phyloP scores from a whole-genome alignment of 352 stramenopile genomes.

The Phytophthora foliorum region DNA sequence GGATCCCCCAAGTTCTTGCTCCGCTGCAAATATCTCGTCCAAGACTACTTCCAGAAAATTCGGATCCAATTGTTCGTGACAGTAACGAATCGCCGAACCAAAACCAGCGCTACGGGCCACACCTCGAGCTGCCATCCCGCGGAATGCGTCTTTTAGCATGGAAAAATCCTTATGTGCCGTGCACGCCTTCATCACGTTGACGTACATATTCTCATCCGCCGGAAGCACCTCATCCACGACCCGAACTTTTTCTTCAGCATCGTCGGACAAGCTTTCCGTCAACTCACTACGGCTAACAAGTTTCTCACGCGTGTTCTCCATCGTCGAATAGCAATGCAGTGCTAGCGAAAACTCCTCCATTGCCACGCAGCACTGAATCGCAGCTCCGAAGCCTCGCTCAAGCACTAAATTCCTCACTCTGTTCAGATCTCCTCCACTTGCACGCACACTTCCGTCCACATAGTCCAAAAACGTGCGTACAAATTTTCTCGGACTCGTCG shows the following conservation, averaged over 20 bases:
- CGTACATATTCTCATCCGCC: constrained; percentile 84
- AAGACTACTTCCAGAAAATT: constrained; percentile 72
- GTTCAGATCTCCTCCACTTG: constrained; percentile 13
- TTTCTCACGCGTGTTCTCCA: constrained; percentile 24
- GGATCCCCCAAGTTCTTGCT: constrained; percentile 45
- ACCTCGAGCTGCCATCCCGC: constrained; percentile 56
- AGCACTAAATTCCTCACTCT: constrained; percentile 37
- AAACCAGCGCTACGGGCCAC: constrained; percentile 70
- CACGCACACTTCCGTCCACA: constrained; percentile 33
- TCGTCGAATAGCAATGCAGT: constrained; percentile 51
- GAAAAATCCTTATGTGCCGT: constrained; percentile 42
- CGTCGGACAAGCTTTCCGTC: constrained; percentile 29
- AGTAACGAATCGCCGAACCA: constrained; percentile 76
- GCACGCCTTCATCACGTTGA: constrained; percentile 78
- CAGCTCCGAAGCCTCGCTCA: constrained; percentile 72
- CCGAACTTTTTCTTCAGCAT: constrained; percentile 7
- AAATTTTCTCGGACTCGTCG: constrained; percentile 27
- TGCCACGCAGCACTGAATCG: constrained; percentile 70
- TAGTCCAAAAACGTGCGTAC: constrained; percentile 56
- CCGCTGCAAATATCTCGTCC: constrained; percentile 57
- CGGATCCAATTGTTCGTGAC: constrained; percentile 52
- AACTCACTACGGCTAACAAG: neutral
- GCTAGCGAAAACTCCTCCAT: constrained; percentile 52
- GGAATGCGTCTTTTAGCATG: constrained; percentile 67
- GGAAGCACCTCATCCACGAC: constrained; percentile 40